Evolutionary conservation across 2,329 filamentous ascomycete genomes (phyloP).

Genomic region (Teratosphaeriaceae sp.): DNA sequence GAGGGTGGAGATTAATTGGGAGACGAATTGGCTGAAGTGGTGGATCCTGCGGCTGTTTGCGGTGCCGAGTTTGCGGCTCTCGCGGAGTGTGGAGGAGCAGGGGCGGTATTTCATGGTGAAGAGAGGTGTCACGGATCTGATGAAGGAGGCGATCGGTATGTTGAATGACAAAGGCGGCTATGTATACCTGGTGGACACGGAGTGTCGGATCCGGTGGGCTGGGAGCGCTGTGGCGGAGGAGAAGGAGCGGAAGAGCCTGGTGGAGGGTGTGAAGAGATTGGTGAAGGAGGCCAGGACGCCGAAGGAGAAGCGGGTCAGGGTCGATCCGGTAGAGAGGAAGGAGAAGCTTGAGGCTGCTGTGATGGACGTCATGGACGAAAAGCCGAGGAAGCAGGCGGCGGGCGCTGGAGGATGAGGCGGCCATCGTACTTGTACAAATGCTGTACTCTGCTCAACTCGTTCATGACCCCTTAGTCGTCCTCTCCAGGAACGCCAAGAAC

Average conservation of each 20-base stretch:
- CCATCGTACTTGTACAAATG: background rate
- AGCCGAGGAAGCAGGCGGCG: background rate
- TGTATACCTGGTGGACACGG: constrained; percentile 79
- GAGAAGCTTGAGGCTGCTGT: constrained; percentile 9
- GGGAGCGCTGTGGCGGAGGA: constrained; percentile 65
- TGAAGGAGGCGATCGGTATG: constrained; percentile 57
- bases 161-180: constrained; percentile 92
- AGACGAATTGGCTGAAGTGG: constrained; percentile 66
- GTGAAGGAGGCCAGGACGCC: constrained; percentile 46
- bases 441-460: background rate
- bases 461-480: too few species aligned
- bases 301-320: constrained; percentile 29
- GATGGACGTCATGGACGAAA: constrained; percentile 5
- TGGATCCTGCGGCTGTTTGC: constrained; percentile 51
- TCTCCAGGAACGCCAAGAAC: too few species aligned
- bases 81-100: constrained; percentile 46
- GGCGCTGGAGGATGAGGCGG: constrained; percentile 1
- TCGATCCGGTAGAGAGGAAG: background rate
- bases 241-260: constrained; percentile 60
- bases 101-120: constrained; percentile 54
- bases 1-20: constrained; percentile 78
- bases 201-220: constrained; percentile 91
- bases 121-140: constrained; percentile 48
- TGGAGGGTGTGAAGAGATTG: constrained; percentile 57
- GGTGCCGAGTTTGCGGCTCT: constrained; percentile 40